These are phyloP conservation scores for Trypethelium eluteriae DNA, from an alignment of 495 filamentous ascomycete genomes.

Conservation along the genomic window DNA sequence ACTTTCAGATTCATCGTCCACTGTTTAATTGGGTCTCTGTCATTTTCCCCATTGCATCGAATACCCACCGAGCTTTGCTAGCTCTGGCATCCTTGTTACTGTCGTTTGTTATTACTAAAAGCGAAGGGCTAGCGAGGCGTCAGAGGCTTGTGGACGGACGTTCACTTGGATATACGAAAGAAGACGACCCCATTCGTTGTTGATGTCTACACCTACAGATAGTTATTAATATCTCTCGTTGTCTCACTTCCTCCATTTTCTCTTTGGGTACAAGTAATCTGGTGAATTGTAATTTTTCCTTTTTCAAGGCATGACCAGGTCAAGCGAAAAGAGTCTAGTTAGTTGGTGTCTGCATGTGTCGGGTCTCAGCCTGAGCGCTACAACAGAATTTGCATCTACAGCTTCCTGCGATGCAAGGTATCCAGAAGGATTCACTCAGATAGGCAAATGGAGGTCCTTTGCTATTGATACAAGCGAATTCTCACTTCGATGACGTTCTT, in stretches of 20 bases:
- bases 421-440: neutral
- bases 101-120: neutral
- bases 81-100: neutral
- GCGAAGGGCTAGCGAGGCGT: constrained; percentile 6
- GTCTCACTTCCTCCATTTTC: neutral
- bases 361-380: neutral
- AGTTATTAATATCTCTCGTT: constrained; percentile 1
- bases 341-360: neutral
- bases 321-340: neutral
- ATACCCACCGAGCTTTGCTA: constrained; percentile 3
- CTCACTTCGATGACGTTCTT: no score
- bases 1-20: neutral
- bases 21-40: neutral
- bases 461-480: neutral
- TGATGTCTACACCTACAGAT: neutral
- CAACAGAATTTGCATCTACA: neutral
- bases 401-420: neutral
- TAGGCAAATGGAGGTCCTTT: neutral
- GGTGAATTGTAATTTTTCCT: no score
- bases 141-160: neutral
- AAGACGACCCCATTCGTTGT: neutral
- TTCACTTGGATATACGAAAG: neutral
- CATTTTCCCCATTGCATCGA: neutral
- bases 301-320: neutral
- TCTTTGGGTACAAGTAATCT: no score